These are phyloP conservation scores for Pelargonium australe DNA, from an alignment of 441 rosid species.

Conservation along the genomic window DNA sequence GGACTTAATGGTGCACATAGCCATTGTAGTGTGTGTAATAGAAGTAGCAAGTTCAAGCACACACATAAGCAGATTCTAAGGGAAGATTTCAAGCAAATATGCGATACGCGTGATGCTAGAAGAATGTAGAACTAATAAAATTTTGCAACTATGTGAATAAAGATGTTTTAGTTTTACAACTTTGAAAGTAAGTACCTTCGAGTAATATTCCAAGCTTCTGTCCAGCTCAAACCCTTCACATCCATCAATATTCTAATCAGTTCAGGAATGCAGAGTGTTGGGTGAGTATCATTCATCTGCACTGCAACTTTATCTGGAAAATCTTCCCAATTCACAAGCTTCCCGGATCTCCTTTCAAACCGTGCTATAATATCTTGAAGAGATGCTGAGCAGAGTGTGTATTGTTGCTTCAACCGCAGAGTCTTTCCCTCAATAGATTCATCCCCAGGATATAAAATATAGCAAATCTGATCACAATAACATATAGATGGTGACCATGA, in stretches of 20 bases:
- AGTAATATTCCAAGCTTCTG: conserved; percentile 63
- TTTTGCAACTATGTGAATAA: no score
- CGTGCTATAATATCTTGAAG: conserved; percentile 80
- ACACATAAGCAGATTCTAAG: not conserved
- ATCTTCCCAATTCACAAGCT: conserved; percentile 57
- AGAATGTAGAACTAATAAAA: no score
- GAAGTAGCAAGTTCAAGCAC: not conserved
- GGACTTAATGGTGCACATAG: no score
- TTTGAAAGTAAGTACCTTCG: conserved; percentile 35
- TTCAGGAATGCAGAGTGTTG: conserved; percentile 69
- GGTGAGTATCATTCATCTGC: conserved; percentile 91
- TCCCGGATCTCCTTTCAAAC: conserved; percentile 76
- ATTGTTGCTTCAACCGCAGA: conserved; percentile 93
- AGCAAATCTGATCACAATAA: conserved; percentile 53
- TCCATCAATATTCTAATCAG: conserved; percentile 47
- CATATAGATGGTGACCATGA: not conserved
- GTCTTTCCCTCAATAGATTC: conserved; percentile 78
- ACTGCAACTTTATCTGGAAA: conserved; percentile 87
- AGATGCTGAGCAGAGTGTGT: conserved; percentile 91
- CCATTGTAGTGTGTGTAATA: no score
- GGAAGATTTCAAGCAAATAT: no score
- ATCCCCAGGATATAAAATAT: conserved; percentile 89
- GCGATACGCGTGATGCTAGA: no score
- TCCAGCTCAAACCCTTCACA: conserved; percentile 55
- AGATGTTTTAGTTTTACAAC: not conserved